phyloP scores from a whole-genome alignment of 2,329 filamentous ascomycete species.

The Botrytis galanthina region DNA sequence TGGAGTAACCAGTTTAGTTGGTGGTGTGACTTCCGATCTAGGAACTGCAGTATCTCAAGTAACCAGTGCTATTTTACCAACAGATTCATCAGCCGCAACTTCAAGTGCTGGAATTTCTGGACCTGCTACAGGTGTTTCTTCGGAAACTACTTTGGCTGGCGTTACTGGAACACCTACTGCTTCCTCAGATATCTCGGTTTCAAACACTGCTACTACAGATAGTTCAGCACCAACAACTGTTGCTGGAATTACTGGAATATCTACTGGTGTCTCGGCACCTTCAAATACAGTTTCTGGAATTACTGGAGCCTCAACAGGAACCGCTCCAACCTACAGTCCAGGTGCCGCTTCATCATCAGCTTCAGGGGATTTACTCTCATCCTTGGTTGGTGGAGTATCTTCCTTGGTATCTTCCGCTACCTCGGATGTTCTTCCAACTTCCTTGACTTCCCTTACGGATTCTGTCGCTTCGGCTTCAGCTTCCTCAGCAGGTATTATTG shows the following conservation, averaged over 20 bases:
- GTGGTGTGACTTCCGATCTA: conserved; percentile 2
- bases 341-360: neutral
- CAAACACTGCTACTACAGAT: neutral
- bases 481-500: conserved; percentile 4
- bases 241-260: neutral
- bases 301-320: conserved; percentile 5
- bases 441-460: neutral
- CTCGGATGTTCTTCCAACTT: conserved; percentile 19
- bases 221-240: neutral
- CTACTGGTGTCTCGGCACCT: neutral
- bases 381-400: conserved; percentile 1
- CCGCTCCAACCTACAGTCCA: neutral
- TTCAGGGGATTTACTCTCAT: conserved; percentile 5
- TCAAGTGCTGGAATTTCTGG: neutral
- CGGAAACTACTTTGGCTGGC: conserved; percentile 5
- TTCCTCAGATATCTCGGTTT: neutral
- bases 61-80: conserved; percentile 14
- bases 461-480: neutral
- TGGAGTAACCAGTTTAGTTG: neutral
- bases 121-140: conserved; percentile 10
- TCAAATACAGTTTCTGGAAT: conserved; percentile 2
- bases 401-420: conserved; percentile 8
- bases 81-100: neutral
- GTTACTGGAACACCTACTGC: neutral
- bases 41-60: conserved; percentile 17